Evolutionary conservation across 1,284 basidiomycete species (phyloP), one percentile per base, ranked within the genome.

Genomic region (Mycena sp.): DNA sequence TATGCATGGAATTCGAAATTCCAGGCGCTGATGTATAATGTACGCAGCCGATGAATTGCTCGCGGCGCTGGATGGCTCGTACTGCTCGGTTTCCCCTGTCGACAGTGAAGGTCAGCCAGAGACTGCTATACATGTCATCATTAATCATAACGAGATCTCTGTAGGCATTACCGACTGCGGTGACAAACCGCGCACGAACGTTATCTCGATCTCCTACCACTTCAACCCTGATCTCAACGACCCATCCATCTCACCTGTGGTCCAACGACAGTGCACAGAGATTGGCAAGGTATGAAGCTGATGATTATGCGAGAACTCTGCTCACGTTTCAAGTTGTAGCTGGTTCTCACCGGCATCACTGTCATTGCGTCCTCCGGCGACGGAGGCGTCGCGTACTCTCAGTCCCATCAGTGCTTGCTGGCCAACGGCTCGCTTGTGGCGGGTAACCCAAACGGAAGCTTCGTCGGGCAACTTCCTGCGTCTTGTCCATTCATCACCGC

Each of bases 131-230:
- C 9, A 30, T 41, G n/a, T 4, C 26, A 32, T 57, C 26, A 48
- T 48, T n/a, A 16, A 29, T 25, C 29, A 17, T 23, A 28, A 58
- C n/a, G 25, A 28, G 14, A 59, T 52, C 26, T 38, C 23, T 26
- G 30, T 38, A 59, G 58, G 58, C 16, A 61, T 61, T 23, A 61
- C 58, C 28, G 58, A 61, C 29, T 62, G 60, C 29, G 60, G 60
- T 11, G 23, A 56, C 41, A 52, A 50, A 46, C 46, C 30, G 40
- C 30, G 25, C n/a, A 57, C 60, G 58, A 63, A 64, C 29, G 58
- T 87, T 52, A 84, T 88, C 43, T 87, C 86, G 14, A 82, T 82
- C 3, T 87, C 86, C 0, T 87, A 86, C 68, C 77, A 76, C 41
- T 80, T 78, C 63, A 54, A 54, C 52, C 58, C 58, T 10, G 58